Conservation (phyloP, 306 rosid species). For the Lathyrus tuberosus region DNA sequence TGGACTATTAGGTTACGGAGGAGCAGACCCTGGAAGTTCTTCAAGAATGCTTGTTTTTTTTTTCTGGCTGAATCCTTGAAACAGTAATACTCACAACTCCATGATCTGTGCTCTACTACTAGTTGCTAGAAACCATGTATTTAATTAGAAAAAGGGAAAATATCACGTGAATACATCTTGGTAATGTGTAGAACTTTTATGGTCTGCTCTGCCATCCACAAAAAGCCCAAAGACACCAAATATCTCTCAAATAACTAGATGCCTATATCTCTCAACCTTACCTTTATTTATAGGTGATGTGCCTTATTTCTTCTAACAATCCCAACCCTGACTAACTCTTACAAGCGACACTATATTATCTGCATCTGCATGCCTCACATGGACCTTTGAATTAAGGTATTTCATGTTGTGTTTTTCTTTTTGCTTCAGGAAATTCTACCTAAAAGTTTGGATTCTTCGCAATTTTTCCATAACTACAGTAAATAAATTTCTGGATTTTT, state of each 20-base stretch:
- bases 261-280: neutral
- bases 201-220: neutral
- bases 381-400: slow-evolving; percentile 19
- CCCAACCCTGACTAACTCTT: neutral
- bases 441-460: neutral
- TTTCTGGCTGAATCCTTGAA: neutral
- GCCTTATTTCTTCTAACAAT: slow-evolving; percentile 9
- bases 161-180: slow-evolving; percentile 4
- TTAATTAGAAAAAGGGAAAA: neutral
- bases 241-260: slow-evolving; percentile 4
- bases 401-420: slow-evolving; percentile 3
- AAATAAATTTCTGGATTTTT: neutral
- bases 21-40: slow-evolving; percentile 3
- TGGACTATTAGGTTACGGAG: neutral
- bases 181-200: neutral
- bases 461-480: slow-evolving; percentile 8
- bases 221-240: neutral
- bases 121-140: too few species aligned
- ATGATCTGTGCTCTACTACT: too few species aligned
- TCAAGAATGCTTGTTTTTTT: neutral
- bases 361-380: slow-evolving; percentile 9
- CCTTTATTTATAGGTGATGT: neutral
- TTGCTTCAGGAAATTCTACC: slow-evolving; percentile 19
- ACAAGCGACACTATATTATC: neutral
- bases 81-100: neutral